Evolutionary conservation across 2,329 filamentous ascomycete genomes (phyloP).

Genomic region (Berkeleyomyces basicola): DNA sequence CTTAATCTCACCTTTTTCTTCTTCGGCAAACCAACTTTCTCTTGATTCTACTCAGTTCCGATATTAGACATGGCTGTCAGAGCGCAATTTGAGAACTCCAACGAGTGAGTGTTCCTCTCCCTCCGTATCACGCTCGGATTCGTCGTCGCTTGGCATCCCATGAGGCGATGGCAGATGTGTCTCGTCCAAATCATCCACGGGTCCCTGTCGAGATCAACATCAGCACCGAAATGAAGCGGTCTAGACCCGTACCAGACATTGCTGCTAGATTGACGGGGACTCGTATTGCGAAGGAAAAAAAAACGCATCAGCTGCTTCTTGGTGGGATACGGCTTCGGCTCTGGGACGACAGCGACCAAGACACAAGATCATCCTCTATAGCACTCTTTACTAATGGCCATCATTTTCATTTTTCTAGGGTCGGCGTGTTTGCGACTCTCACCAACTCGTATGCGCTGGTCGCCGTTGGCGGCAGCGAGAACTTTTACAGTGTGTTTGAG

Average conservation of each 20-base stretch:
- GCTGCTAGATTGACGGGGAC: no score
- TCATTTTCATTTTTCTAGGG: constrained; percentile 34
- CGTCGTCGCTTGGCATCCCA: neutral
- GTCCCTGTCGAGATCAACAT: neutral
- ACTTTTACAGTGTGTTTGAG: constrained; percentile 99
- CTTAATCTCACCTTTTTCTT: neutral
- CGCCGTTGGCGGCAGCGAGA: constrained; percentile 87
- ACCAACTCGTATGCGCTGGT: constrained; percentile 96
- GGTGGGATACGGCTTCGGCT: no score
- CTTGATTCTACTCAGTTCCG: neutral
- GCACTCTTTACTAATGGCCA: constrained; percentile 1
- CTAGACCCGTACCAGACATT: no score
- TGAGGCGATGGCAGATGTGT: neutral
- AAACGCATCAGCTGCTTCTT: no score
- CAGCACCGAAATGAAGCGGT: no score
- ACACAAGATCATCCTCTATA: neutral
- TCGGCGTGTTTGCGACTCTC: constrained; percentile 90
- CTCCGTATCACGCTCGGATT: neutral
- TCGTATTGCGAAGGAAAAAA: no score
- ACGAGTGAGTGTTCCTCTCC: constrained; percentile 46
- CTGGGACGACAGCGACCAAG: neutral
- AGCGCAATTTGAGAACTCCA: constrained; percentile 76
- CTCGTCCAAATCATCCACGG: no score
- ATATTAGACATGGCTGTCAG: constrained; percentile 43
- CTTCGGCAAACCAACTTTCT: neutral